These are phyloP conservation scores for Nadsonia commutata DNA, from an alignment of 1,139 yeast species.

Conservation along the genomic window DNA sequence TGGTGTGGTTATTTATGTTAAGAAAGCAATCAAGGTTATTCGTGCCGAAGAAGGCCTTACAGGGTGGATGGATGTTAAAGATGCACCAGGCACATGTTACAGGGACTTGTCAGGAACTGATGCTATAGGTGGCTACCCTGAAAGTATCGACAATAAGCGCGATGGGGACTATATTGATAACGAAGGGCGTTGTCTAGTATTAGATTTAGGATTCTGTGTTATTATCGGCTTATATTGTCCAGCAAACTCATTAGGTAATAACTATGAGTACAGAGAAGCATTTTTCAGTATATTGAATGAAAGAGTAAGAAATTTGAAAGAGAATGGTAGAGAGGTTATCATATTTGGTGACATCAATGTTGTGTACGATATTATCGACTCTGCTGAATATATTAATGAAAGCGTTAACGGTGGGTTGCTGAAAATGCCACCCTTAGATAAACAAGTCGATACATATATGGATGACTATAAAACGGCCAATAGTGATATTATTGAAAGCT, in stretches of 20 bases:
- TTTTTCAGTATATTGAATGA: conserved; percentile 46
- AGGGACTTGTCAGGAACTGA: conserved; percentile 14
- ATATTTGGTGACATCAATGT: conserved; percentile 84
- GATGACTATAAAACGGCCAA: conserved; percentile 12
- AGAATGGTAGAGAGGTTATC: conserved; percentile 42
- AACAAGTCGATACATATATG: conserved; percentile 17
- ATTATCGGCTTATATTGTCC: conserved; percentile 81
- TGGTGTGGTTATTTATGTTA: conserved; percentile 78
- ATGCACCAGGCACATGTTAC: conserved; percentile 14
- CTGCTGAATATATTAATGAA: conserved; percentile 53
- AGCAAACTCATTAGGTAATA: conserved; percentile 76
- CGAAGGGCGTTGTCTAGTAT: conserved; percentile 71
- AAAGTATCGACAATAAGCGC: conserved; percentile 20
- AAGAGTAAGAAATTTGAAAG: conserved; percentile 38
- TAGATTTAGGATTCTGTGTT: conserved; percentile 51
- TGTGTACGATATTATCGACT: conserved; percentile 63
- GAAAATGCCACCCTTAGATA: conserved; percentile 7
- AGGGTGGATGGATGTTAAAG: conserved; percentile 36
- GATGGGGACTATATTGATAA: conserved; percentile 42
- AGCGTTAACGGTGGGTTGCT: conserved; percentile 20
- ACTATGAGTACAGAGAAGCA: conserved; percentile 42
- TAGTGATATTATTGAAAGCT: conserved; percentile 11
- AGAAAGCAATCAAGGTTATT: conserved; percentile 33
- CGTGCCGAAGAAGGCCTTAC: conserved; percentile 88
- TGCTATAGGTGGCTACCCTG: conserved; percentile 66